phyloP scores from a whole-genome alignment of 257 asterid genomes.

The Nyctanthes arbortristis region DNA sequence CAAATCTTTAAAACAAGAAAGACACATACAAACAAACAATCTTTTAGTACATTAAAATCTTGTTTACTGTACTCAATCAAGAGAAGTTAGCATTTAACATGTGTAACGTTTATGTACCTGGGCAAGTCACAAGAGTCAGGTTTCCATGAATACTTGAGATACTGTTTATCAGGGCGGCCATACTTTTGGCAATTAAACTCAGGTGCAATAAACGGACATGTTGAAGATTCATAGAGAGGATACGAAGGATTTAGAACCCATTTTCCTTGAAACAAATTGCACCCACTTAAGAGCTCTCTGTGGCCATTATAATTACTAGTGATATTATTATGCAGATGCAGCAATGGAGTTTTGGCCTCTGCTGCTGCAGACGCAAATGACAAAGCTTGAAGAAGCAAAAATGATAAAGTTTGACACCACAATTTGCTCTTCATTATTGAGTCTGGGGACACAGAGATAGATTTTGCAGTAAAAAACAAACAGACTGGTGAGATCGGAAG shows the following conservation, averaged over 20 bases:
- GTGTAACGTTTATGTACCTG: constrained; percentile 36
- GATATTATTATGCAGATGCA: constrained; percentile 26
- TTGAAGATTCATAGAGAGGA: constrained; percentile 48
- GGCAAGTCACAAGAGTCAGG: constrained; percentile 62
- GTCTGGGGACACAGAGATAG: not conserved
- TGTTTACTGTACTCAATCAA: not conserved
- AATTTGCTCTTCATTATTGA: constrained; percentile 6
- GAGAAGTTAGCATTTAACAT: too few species aligned
- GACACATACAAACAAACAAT: not conserved
- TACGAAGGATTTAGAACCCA: constrained; percentile 58
- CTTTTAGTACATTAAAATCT: not conserved
- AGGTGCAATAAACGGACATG: constrained; percentile 68
- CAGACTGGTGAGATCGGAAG: not conserved
- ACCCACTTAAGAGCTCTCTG: constrained; percentile 33
- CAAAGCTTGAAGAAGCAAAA: constrained; percentile 17
- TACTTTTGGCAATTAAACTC: constrained; percentile 63
- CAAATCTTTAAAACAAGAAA: constrained; percentile 39
- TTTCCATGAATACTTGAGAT: constrained; percentile 63
- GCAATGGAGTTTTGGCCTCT: constrained; percentile 19
- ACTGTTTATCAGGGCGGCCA: constrained; percentile 67
- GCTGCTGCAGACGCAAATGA: not conserved
- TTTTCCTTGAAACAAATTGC: constrained; percentile 62
- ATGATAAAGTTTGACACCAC: not conserved
- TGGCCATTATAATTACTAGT: too few species aligned
- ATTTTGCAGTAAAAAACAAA: not conserved